Evolutionary conservation across 2,329 filamentous ascomycete species (phyloP).

Genomic region (Fusarium continuum): DNA sequence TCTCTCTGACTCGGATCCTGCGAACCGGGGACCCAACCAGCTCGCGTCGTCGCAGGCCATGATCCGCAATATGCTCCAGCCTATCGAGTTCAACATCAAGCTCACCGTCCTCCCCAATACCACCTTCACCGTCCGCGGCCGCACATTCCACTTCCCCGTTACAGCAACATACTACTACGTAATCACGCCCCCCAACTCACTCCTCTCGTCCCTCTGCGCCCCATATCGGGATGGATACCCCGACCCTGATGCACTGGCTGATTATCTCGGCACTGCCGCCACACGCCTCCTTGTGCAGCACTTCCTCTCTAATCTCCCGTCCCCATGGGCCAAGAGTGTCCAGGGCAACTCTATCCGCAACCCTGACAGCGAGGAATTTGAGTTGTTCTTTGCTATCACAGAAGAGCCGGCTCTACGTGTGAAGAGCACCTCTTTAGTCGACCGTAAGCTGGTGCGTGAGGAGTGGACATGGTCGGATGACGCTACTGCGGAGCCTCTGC

Average conservation of each 20-base stretch:
- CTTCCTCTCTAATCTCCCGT: slow-evolving; percentile 42
- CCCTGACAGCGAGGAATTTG: slow-evolving; percentile 39
- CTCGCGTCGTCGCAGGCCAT: slow-evolving; percentile 56
- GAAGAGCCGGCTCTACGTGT: slow-evolving; percentile 36
- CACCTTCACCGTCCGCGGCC: slow-evolving; percentile 55
- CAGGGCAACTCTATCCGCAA: slow-evolving; percentile 48
- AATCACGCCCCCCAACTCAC: slow-evolving; percentile 49
- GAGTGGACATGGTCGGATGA: slow-evolving; percentile 47
- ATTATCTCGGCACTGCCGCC: slow-evolving; percentile 57
- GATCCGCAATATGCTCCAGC: slow-evolving; percentile 54
- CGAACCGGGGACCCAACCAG: slow-evolving; percentile 48
- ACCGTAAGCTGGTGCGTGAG: slow-evolving; percentile 21
- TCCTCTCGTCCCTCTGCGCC: slow-evolving; percentile 53
- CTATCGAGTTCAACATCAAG: slow-evolving; percentile 54
- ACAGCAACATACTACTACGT: slow-evolving; percentile 58
- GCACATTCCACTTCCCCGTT: slow-evolving; percentile 55
- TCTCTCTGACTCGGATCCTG: slow-evolving; percentile 40
- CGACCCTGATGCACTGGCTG: slow-evolving; percentile 54
- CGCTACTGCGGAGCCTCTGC: slow-evolving; percentile 18
- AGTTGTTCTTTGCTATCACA: slow-evolving; percentile 48
- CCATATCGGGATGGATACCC: slow-evolving; percentile 58
- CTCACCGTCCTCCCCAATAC: slow-evolving; percentile 56
- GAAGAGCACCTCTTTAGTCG: slow-evolving; percentile 27
- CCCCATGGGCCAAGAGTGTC: slow-evolving; percentile 45
- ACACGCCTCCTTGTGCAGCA: slow-evolving; percentile 53